Evolutionary conservation across 495 filamentous ascomycete species (phyloP).

Genomic region (Neurospora sp.): DNA sequence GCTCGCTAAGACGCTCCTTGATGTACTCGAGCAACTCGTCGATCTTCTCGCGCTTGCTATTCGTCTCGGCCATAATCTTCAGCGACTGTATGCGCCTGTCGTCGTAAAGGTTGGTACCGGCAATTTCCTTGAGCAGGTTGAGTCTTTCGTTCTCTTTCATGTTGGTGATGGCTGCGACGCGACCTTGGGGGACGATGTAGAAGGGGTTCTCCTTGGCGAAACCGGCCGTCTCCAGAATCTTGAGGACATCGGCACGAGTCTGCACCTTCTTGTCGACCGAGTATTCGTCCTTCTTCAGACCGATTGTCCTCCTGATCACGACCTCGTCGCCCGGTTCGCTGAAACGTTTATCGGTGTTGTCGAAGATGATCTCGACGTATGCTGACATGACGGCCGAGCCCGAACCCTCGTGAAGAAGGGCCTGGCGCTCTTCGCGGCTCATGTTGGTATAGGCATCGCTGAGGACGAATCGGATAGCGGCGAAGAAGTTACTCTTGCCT

Average conservation of each 20-base stretch:
- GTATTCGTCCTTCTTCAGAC: constrained; percentile 97
- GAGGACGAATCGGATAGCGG: constrained; percentile 95
- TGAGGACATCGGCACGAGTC: constrained; percentile 90
- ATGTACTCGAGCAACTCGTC: constrained; percentile 88
- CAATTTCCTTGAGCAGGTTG: constrained; percentile 89
- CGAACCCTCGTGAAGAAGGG: constrained; percentile 90
- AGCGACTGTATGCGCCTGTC: constrained; percentile 77
- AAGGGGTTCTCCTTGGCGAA: constrained; percentile 98
- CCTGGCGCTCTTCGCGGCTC: constrained; percentile 90
- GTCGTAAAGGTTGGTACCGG: constrained; percentile 95
- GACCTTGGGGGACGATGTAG: constrained; percentile 96
- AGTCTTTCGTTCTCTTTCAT: constrained; percentile 93
- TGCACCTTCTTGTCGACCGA: constrained; percentile 92
- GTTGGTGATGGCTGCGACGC: constrained; percentile 91
- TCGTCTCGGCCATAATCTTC: constrained; percentile 96
- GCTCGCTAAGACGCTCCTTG: constrained; percentile 74
- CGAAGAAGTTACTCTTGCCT: constrained; percentile 99
- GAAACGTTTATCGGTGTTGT: constrained; percentile 94
- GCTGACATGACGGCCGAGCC: constrained; percentile 98
- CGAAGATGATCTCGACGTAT: constrained; percentile 98
- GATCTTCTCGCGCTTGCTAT: constrained; percentile 87
- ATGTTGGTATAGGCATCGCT: constrained; percentile 97
- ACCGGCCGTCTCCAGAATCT: constrained; percentile 88
- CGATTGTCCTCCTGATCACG: constrained; percentile 85
- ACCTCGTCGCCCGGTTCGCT: constrained; percentile 88